phyloP scores from a whole-genome alignment of 495 filamentous ascomycete species.

The Xylaria flabelliformis region DNA sequence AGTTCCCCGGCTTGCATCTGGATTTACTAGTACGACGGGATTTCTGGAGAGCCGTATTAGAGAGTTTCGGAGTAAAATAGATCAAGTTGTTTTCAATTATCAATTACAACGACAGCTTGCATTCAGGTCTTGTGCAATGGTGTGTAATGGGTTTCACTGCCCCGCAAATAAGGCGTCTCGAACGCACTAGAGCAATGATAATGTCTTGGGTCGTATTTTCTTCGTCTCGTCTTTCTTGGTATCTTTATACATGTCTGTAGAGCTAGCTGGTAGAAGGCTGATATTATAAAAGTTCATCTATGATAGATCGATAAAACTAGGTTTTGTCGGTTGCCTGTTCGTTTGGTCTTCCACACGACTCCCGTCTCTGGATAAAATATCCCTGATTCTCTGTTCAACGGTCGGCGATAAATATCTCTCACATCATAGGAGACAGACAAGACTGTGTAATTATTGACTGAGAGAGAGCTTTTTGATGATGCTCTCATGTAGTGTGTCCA shows the following conservation, averaged over 20 bases:
- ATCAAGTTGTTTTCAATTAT: background rate
- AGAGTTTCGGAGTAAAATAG: background rate
- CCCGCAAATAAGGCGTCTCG: background rate
- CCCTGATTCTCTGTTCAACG: too few species aligned
- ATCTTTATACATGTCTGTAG: background rate
- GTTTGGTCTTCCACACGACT: background rate
- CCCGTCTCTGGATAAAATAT: background rate
- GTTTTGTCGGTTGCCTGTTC: background rate
- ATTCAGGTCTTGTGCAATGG: background rate
- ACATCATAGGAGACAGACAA: background rate
- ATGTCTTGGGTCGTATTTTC: background rate
- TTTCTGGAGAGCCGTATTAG: background rate
- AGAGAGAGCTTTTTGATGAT: constrained; percentile 36
- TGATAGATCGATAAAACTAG: background rate
- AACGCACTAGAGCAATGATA: background rate
- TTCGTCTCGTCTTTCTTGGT: background rate
- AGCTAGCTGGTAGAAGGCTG: background rate
- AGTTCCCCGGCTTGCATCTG: background rate
- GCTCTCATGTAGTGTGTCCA: constrained; percentile 38
- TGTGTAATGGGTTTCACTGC: background rate
- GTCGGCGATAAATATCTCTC: background rate
- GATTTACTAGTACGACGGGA: background rate
- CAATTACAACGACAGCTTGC: background rate
- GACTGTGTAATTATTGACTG: background rate
- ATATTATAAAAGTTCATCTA: background rate